Evolutionary conservation across 805 yeast species (phyloP).

Genomic region (Lachancea meyersii): DNA sequence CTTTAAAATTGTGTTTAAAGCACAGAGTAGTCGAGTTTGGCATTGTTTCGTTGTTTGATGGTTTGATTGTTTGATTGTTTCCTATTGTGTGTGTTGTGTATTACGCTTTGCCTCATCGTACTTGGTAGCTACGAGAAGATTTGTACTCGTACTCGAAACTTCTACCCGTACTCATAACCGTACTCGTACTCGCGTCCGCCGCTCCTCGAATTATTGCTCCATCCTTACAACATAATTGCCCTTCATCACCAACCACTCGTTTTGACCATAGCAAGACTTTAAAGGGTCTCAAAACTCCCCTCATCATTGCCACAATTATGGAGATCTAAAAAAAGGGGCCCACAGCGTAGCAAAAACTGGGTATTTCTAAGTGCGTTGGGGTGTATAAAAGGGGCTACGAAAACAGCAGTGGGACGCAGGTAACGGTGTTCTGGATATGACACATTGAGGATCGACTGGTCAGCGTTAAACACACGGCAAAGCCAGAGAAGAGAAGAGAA

Average conservation of each 20-base stretch:
- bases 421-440: no score
- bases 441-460: no score
- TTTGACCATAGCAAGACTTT: neutral
- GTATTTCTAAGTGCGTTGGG: neutral
- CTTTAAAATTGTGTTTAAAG: no score
- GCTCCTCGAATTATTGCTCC: neutral
- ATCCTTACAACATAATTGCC: neutral
- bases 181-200: neutral
- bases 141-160: neutral
- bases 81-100: no score
- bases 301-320: neutral
- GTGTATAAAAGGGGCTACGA: neutral
- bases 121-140: neutral
- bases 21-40: no score
- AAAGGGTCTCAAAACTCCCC: neutral
- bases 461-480: no score
- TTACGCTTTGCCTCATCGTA: no score
- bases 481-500: no score
- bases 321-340: neutral
- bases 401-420: no score
- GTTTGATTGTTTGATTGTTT: no score
- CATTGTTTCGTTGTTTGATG: no score
- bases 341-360: neutral
- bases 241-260: neutral
- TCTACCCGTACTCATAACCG: neutral